Conservation (phyloP, 768 basidiomycete species). For the Amanita exitialis region DNA sequence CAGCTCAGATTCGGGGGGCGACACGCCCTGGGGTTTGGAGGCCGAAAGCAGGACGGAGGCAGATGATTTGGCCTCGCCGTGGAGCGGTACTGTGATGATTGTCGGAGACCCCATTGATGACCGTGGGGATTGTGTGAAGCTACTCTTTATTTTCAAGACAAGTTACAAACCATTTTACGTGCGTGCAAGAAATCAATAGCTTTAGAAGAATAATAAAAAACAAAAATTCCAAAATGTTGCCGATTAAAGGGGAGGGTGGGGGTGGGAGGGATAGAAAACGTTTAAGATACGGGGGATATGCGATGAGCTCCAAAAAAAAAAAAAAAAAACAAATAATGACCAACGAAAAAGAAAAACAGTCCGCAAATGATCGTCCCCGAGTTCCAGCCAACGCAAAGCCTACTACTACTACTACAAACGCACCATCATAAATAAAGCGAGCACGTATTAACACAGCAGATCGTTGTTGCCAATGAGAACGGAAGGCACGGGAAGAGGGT, state of each 20-base stretch:
- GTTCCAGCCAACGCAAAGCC: not conserved
- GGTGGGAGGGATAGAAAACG: not conserved
- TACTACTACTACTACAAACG: not conserved
- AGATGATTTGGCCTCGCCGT: constrained; percentile 31
- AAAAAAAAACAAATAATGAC: too few relatives aligned
- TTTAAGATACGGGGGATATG: not conserved
- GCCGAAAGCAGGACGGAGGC: constrained; percentile 34
- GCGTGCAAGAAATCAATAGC: not conserved
- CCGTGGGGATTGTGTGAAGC: too few relatives aligned
- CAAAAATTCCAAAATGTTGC: not conserved
- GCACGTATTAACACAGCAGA: not conserved
- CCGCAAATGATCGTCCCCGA: constrained; percentile 1
- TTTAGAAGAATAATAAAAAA: not conserved
- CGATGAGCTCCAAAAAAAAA: not conserved
- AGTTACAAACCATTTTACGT: too few relatives aligned
- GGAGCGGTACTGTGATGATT: constrained; percentile 27
- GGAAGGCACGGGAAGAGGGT: too few relatives aligned
- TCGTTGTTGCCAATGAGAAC: not conserved
- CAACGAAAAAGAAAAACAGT: not conserved
- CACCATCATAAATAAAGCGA: constrained; percentile 1
- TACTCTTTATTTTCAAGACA: too few relatives aligned
- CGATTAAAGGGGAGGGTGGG: not conserved
- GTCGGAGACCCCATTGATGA: not conserved
- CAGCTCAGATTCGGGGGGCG: too few relatives aligned
- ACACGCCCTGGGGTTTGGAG: too few relatives aligned